Conservation (phyloP, 2,329 filamentous ascomycete species). For the Xylariaceae sp. region DNA sequence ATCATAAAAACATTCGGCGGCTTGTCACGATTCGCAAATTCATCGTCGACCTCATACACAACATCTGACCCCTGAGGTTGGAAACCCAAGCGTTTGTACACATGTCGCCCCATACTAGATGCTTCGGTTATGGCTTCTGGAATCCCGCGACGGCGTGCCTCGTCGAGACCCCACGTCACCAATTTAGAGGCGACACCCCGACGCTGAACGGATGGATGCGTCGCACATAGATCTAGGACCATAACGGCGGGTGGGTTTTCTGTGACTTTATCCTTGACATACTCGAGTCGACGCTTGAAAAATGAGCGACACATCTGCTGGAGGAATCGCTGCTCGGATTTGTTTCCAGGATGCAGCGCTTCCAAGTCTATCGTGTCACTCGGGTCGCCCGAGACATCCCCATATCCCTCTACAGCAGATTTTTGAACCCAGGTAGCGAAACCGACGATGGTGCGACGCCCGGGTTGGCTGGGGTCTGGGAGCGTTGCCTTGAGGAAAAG, state of each 20-base stretch:
- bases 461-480: conserved; percentile 40
- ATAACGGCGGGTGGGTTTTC: conserved; percentile 53
- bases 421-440: conserved; percentile 62
- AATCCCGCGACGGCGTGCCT: conserved; percentile 48
- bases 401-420: conserved; percentile 56
- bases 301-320: conserved; percentile 53
- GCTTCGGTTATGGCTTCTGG: conserved; percentile 54
- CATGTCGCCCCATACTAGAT: conserved; percentile 54
- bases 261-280: conserved; percentile 49
- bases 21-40: conserved; percentile 46
- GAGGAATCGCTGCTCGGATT: conserved; percentile 54
- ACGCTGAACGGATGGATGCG: conserved; percentile 61
- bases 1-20: conserved; percentile 58
- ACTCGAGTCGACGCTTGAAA: conserved; percentile 50
- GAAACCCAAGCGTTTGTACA: conserved; percentile 56
- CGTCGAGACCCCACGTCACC: conserved; percentile 56
- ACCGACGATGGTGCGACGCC: conserved; percentile 51
- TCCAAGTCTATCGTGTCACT: conserved; percentile 42
- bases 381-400: conserved; percentile 48
- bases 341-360: conserved; percentile 51
- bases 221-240: conserved; percentile 58
- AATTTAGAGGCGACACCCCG: conserved; percentile 53
- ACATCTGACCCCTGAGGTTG: conserved; percentile 49
- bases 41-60: conserved; percentile 51
- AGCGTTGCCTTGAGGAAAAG: conserved; percentile 62